Conservation (phyloP, 345 rosid species). For the Erysimum cheiranthoides region DNA sequence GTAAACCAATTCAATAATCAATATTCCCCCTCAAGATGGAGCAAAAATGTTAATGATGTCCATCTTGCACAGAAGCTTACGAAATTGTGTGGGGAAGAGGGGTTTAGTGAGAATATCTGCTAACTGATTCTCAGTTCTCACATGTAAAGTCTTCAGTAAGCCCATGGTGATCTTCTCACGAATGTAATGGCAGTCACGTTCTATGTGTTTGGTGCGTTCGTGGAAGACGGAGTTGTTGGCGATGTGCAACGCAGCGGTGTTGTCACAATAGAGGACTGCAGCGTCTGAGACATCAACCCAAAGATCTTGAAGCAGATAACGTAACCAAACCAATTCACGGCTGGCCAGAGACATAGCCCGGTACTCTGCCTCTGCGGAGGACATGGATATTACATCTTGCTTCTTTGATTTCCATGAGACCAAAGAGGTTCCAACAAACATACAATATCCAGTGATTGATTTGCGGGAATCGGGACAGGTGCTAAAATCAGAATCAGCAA, state of each 20-base stretch:
- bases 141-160: neutral
- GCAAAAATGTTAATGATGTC: neutral
- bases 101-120: neutral
- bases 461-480: neutral
- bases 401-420: neutral
- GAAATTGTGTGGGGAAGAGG: neutral
- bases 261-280: neutral
- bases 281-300: neutral
- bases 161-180: neutral
- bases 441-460: neutral
- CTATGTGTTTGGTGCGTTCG: neutral
- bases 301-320: neutral
- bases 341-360: neutral
- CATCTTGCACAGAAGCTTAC: neutral
- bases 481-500: neutral
- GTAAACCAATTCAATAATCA: neutral
- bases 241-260: neutral
- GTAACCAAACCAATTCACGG: neutral
- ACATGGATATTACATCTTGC: neutral
- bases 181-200: neutral
- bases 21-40: slow-evolving; percentile 1
- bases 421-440: neutral
- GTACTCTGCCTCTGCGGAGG: neutral
- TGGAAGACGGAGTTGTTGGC: neutral
- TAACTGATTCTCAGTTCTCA: neutral